Evolutionary conservation across 768 basidiomycete genomes (phyloP).

Genomic region (Flagelloscypha sp.): DNA sequence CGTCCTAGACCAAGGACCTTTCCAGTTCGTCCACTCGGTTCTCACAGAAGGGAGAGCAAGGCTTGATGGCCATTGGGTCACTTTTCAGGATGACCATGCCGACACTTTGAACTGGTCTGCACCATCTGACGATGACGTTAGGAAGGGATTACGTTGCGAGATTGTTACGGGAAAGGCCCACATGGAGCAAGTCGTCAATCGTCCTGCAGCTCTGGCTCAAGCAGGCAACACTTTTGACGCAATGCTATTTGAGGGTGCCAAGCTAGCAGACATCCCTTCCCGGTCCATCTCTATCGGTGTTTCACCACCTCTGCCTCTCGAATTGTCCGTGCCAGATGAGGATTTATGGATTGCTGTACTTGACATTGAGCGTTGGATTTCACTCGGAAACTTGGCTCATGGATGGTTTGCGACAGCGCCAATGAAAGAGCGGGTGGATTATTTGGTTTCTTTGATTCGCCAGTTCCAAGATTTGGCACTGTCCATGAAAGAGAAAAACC

Average conservation of each 20-base stretch:
- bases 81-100: background rate
- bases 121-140: background rate
- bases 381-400: slow-evolving; percentile 27
- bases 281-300: background rate
- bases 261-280: background rate
- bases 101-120: background rate
- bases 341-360: background rate
- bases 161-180: background rate
- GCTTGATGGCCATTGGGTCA: too few species aligned
- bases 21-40: slow-evolving; percentile 13
- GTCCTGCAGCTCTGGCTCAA: background rate
- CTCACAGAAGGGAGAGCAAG: too few species aligned
- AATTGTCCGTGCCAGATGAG: background rate
- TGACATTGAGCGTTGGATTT: background rate
- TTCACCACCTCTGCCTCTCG: background rate
- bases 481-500: background rate
- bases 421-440: slow-evolving; percentile 11
- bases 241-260: background rate
- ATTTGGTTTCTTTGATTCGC: slow-evolving; percentile 19
- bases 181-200: background rate
- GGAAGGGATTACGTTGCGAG: background rate
- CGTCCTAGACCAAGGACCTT: slow-evolving; percentile 9
- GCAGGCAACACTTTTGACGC: background rate
- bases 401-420: slow-evolving; percentile 17
- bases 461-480: slow-evolving; percentile 19